Evolutionary conservation across 2,329 filamentous ascomycete species (phyloP), one percentile per base, ranked within the genome.

Genomic region (Colletotrichum spaethianum): DNA sequence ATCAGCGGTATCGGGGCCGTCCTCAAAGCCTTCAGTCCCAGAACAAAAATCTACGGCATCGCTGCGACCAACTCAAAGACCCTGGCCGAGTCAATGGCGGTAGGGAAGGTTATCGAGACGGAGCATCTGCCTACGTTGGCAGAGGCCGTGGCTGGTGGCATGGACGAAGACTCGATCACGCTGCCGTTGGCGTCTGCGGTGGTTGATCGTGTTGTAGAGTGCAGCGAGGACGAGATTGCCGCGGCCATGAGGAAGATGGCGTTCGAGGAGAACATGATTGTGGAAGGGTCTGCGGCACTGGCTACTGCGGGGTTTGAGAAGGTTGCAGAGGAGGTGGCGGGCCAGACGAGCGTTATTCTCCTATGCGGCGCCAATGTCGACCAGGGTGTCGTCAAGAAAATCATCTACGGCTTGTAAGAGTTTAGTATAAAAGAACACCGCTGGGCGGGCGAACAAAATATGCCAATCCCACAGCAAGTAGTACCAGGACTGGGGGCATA

Each of bases 1-100:
- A 74, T 77, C 55, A 74, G 75, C 31, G 76, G 76, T 26, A 75
- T 77, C 31, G 75, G 76, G 3, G 73, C 76, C 23, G 76, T 77
- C 12, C 57, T 76, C 60, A 77, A 76, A 40, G 73, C 76, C 4
- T 77, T 77, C 38, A 73, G 50, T 23, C 76, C 76, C 1, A 36
- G n/a, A 1, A 74, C 70, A 2, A 74, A 50, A 31, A 44, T 77
- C n/a, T 77, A 73, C 28, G 75, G 75, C 12, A 66, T 77, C 14
- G 53, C 75, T 0, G 75, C 76, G 2, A 68, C 53, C 26, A 77
- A 76, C 44, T 77, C 76, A 0, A 75, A 70, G 48, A 67, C 76
- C 2, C 59, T 77, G 1, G 75, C 76, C 4, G 75, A 56, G 28
- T 76, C 75, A 0, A 77, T 77, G 63, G 55, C 16, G 1, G 75